Evolutionary conservation across 345 rosid genomes (phyloP).

Genomic region (Gossypium anomalum): DNA sequence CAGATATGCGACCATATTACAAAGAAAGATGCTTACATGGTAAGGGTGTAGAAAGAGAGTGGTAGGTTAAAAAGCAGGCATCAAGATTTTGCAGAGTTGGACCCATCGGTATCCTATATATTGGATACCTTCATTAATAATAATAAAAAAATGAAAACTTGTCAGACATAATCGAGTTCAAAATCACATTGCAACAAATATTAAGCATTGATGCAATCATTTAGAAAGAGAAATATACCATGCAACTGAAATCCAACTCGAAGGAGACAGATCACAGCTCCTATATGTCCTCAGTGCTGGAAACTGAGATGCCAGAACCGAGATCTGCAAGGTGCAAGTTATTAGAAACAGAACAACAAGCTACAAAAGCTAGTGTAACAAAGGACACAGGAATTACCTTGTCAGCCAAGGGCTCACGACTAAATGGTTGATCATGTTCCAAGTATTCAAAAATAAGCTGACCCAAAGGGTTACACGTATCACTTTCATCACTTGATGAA

Average conservation of each 20-base stretch:
- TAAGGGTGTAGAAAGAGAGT: slow-evolving; percentile 47
- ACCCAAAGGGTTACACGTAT: slow-evolving; percentile 41
- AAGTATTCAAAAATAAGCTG: slow-evolving; percentile 65
- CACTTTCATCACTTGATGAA: slow-evolving; percentile 71
- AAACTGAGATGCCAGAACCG: slow-evolving; percentile 62
- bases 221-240: slow-evolving; percentile 41
- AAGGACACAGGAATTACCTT: slow-evolving; percentile 43
- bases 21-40: slow-evolving; percentile 29
- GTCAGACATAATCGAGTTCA: background rate
- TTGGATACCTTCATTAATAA: slow-evolving; percentile 58
- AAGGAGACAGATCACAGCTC: slow-evolving; percentile 74
- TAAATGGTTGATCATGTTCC: slow-evolving; percentile 74
- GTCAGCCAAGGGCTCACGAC: slow-evolving; percentile 79
- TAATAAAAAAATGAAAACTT: background rate
- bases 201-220: background rate
- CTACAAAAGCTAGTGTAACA: background rate
- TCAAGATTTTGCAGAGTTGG: slow-evolving; percentile 83
- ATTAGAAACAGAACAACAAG: background rate
- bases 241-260: slow-evolving; percentile 95
- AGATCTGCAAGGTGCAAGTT: slow-evolving; percentile 41
- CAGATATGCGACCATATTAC: background rate
- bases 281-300: slow-evolving; percentile 64
- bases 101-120: slow-evolving; percentile 83
- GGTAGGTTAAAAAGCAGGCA: slow-evolving; percentile 83
- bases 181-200: background rate